Percentiles rank a stretch among this genome's conserved stretches.
These are phyloP conservation scores for Sporothrix brunneoviolacea DNA, from an alignment of 2,329 filamentous ascomycete species.

Conservation along the genomic window DNA sequence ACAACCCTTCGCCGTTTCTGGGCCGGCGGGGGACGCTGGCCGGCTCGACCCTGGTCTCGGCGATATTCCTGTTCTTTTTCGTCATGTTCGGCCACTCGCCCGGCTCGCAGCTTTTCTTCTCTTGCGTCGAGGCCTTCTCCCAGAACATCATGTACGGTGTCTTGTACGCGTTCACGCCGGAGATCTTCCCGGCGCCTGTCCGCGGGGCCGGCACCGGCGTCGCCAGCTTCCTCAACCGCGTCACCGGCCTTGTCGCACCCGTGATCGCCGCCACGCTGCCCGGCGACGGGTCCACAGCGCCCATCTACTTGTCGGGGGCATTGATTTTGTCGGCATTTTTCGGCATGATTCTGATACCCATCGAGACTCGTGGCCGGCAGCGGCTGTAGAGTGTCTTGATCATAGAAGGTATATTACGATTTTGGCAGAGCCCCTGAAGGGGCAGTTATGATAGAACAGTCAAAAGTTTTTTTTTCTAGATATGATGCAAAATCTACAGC, in stretches of 20 bases:
- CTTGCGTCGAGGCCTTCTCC: slow-evolving; percentile 62
- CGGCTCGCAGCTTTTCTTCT: slow-evolving; percentile 55
- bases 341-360: slow-evolving; percentile 53
- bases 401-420: neutral
- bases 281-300: slow-evolving; percentile 49
- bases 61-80: slow-evolving; percentile 63
- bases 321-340: slow-evolving; percentile 54
- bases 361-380: slow-evolving; percentile 56
- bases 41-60: slow-evolving; percentile 58
- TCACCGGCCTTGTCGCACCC: slow-evolving; percentile 61
- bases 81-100: slow-evolving; percentile 52
- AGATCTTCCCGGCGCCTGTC: slow-evolving; percentile 67
- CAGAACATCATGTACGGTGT: slow-evolving; percentile 75
- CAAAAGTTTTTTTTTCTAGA: no score
- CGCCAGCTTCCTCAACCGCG: slow-evolving; percentile 62
- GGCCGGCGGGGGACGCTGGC: slow-evolving; percentile 70
- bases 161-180: slow-evolving; percentile 69
- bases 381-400: slow-evolving; percentile 34
- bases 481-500: no score
- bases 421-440: no score
- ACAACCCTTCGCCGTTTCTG: slow-evolving; percentile 53
- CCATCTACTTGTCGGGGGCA: slow-evolving; percentile 50
- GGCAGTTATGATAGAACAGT: no score
- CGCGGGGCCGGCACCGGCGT: slow-evolving; percentile 67
- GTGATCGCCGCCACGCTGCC: slow-evolving; percentile 58